Base-by-base conservation (phyloP, 2,329 filamentous ascomycete genomes). In the Exophiala viscosa region DNA sequence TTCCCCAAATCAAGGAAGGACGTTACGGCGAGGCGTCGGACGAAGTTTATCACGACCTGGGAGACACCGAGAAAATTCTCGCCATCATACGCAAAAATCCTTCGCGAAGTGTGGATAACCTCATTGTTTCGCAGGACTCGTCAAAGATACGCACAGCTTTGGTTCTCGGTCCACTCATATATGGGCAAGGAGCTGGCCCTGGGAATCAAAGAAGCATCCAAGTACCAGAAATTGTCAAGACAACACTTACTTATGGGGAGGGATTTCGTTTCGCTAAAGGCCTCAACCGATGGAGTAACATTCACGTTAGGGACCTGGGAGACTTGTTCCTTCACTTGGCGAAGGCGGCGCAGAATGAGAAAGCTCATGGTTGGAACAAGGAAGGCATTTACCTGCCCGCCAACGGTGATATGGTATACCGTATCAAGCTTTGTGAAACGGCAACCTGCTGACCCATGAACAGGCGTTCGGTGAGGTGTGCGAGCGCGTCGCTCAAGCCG, bases 141-240 rank as follows among this genome's bases (percentile, higher is more conserved):
- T 44, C 60, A 9, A 59, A 53, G 0, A 69, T 79, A 48, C 71
- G 68, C 57, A 70, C 70, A 10, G 69, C 76, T 42, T 73, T 81
- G 55, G 64, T 80, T n/a, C 66, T 68, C 2, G 77, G 77, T 2
- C 76, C 77, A 0, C 70, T 69, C 44, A 80, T 81, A 57, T 81
- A 81, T 63, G 79, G 78, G 28, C 57, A 56, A 2, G 78, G 79
- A 8, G 66, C 73, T 23, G 80, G 80, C 0, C 66, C 74, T 0
- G 67, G 70, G 35, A 82, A 81, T 62, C 70, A 66, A 52, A 69
- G 75, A 54, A 79, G 76, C 58, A 69, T 76, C 13, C 78, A 82
- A 60, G 69, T 79, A 1, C 75, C 77, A 0, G 60, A 66, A 33
- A 62, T 82, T 36, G 69, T 69, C 28, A 64, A 64, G 38, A 68